Evolutionary conservation across 352 stramenopile genomes (phyloP).

Genomic region (Pythium volutum): DNA sequence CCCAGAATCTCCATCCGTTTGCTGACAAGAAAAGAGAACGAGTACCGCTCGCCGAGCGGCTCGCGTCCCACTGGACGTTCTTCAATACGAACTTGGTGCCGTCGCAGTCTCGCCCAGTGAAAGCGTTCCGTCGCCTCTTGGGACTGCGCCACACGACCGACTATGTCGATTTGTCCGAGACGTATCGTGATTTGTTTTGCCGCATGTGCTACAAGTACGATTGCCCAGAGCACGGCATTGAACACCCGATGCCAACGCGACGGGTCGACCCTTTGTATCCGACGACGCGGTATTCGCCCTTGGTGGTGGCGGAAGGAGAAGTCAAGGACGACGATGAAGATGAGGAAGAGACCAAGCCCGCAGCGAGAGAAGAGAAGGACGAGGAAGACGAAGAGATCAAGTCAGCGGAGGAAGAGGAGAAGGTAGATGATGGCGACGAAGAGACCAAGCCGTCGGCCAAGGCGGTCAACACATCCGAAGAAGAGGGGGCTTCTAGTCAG

Average conservation of each 20-base stretch:
- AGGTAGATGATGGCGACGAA: too few species aligned
- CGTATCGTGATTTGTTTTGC: conserved; percentile 91
- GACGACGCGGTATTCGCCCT: conserved; percentile 37
- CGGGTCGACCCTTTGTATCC: conserved; percentile 68
- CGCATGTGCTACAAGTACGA: conserved; percentile 92
- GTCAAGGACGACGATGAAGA: neutral
- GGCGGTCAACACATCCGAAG: neutral
- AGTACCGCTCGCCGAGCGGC: conserved; percentile 33
- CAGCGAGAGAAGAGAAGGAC: neutral
- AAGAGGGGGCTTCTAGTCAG: neutral
- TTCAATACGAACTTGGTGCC: conserved; percentile 64
- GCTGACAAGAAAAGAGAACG: neutral
- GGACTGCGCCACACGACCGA: conserved; percentile 49
- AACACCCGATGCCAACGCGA: conserved; percentile 58
- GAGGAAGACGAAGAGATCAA: too few species aligned
- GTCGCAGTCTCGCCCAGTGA: conserved; percentile 6
- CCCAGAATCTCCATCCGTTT: conserved; percentile 27
- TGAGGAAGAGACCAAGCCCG: neutral
- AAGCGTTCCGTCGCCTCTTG: conserved; percentile 29
- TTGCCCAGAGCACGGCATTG: conserved; percentile 88
- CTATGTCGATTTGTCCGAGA: conserved; percentile 78
- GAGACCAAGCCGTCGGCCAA: too few species aligned
- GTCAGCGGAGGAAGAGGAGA: too few species aligned
- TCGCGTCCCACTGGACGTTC: conserved; percentile 50
- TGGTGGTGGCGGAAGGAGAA: neutral